phyloP scores from a whole-genome alignment of 495 filamentous ascomycete genomes.

The Darksidea phi region DNA sequence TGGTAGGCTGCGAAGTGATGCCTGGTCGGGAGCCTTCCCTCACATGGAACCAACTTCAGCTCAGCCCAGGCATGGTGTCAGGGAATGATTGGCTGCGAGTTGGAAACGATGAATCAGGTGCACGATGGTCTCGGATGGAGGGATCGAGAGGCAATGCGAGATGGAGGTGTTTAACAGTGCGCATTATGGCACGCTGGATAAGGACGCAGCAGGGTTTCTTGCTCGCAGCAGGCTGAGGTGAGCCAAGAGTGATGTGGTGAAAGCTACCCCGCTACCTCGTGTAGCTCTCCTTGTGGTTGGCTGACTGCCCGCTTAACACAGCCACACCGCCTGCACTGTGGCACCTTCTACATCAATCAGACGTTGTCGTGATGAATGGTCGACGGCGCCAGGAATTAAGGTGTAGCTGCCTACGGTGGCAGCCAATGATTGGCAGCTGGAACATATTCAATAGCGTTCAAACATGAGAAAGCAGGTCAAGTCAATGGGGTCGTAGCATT shows the following conservation, averaged over 20 bases:
- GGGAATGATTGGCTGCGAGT: too few relatives aligned
- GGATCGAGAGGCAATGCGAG: too few relatives aligned
- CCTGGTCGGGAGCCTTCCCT: too few relatives aligned
- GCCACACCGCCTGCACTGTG: neutral
- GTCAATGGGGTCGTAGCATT: neutral
- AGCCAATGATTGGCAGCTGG: neutral
- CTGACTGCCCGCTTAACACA: neutral
- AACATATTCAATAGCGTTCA: neutral
- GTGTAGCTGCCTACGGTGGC: neutral
- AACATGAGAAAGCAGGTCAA: neutral
- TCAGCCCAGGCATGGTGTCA: too few relatives aligned
- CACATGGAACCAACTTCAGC: too few relatives aligned
- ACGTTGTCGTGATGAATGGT: neutral
- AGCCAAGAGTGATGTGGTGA: neutral
- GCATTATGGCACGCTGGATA: neutral
- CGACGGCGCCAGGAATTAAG: neutral
- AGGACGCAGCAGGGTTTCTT: neutral
- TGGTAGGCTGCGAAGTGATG: too few relatives aligned
- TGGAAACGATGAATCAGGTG: too few relatives aligned
- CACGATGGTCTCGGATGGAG: too few relatives aligned
- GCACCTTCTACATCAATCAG: neutral
- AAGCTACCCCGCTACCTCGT: neutral
- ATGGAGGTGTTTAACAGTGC: neutral
- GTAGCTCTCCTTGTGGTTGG: too few relatives aligned
- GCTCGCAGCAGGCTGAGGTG: neutral